phyloP scores from a whole-genome alignment of 768 basidiomycete genomes.

The Phlebiopsis flavidoalba region DNA sequence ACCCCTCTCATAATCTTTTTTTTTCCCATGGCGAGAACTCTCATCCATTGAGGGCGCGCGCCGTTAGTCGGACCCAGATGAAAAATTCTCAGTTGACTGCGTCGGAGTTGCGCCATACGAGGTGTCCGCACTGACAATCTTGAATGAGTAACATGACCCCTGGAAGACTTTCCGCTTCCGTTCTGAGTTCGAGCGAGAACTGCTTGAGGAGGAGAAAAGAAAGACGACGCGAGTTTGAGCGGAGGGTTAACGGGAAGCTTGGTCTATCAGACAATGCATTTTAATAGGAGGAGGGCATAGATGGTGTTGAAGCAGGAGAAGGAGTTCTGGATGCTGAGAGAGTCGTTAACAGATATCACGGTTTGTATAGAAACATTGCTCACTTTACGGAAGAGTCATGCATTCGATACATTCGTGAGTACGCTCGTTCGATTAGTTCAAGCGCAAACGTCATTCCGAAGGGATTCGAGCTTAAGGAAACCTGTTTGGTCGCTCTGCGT shows the following conservation, averaged over 20 bases:
- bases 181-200: conserved; percentile 74
- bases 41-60: conserved; percentile 73
- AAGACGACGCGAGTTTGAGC: conserved; percentile 93
- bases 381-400: conserved; percentile 79
- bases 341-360: background rate
- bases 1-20: conserved; percentile 92
- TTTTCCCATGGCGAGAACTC: conserved; percentile 89
- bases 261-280: conserved; percentile 78
- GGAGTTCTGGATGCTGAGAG: conserved; percentile 69
- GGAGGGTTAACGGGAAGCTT: conserved; percentile 81
- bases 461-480: conserved; percentile 76
- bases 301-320: conserved; percentile 83
- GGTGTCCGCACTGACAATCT: conserved; percentile 53
- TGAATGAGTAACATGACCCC: conserved; percentile 68
- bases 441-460: conserved; percentile 94
- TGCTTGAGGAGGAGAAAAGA: conserved; percentile 87
- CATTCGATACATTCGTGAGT: conserved; percentile 88
- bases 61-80: conserved; percentile 14
- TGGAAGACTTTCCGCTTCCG: conserved; percentile 86
- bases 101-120: conserved; percentile 18
- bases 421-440: conserved; percentile 98
- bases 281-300: conserved; percentile 87
- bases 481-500: conserved; percentile 71
- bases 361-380: conserved; percentile 5
- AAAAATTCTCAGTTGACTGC: conserved; percentile 15